Evolutionary conservation across 495 filamentous ascomycete species (phyloP), one percentile per base, ranked within the genome.

Genomic region (Penicillium verhagenii): DNA sequence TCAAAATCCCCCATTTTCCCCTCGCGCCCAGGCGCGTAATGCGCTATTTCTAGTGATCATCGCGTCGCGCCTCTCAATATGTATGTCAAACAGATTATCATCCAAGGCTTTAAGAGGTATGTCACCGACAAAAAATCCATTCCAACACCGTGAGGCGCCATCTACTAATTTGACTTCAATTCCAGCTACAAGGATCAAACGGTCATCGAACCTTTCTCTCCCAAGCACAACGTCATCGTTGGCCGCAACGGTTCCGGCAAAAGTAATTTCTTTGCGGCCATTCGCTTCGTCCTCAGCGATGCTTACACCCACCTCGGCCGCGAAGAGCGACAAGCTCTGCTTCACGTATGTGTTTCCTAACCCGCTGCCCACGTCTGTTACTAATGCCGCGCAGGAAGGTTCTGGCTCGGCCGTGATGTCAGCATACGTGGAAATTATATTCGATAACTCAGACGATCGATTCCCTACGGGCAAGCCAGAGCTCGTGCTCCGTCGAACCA

Each of bases 21-120:
- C 18, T 53, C 53, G 57, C 59, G 48, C 52, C 20, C 53, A 61
- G 59, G 57, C 66, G 65, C 74, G 74, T 72, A 69, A 74, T 74
- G 73, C 65, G 65, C 53, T 57, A 53, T 66, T 59, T 26, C 58
- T 61, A 59, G 43, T 69, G 45, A 57, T 60, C 52, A 56, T 68
- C 69, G 56, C 62, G 64, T 72, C 66, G 58, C 67, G 67, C 67
- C 63, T 67, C 57, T 61, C 75, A 84, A 72, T 69, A 96, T 97
- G 91, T 91, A 95, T 76, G 97, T 99, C 82, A 97, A 97, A 73
- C 94, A 99, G 79, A 96, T 99, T 67, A 99, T 97, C 73, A 97
- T 99, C 66, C 94, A 99, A 66, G 94, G 94, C 82, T 99, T 99
- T 78, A 97, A 97, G 77, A 96, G 93, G 93, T 96, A 72, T 52